Evolutionary conservation across 192 early-diverging fungal genomes (phyloP), one percentile per base, ranked within the genome.

Genomic region (Spinellus fusiger): DNA sequence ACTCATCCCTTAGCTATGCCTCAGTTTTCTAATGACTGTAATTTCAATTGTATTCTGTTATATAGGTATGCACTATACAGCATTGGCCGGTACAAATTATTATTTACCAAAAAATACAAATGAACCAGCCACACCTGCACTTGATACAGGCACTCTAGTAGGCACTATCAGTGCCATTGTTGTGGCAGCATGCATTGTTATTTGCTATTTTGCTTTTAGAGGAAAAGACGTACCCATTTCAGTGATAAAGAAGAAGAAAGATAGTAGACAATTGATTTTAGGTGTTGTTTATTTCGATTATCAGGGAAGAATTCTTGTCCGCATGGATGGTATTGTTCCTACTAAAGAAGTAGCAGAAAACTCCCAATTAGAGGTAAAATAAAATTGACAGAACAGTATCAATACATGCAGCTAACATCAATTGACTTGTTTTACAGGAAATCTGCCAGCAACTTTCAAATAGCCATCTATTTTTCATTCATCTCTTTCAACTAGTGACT

Each of bases 41-140:
- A 25, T n/a, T 25, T 26, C 47, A 0, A 12, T 33, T 33, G 44
- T 65, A 20, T 37, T 31, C 26, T 34, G 29, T 29, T 64, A 20
- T 33, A 35, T 51, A 67, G 75, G 67, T 4, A 70, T 73, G 66
- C 75, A 76, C 55, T 76, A 63, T 23, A 69, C 57, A 12, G 66
- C 66, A n/a, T 56, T 65, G 32, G 63, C 50, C 2, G 75, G 75
- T 0, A 76, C 75, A 15, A 29, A 44, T 18, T 76, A 73, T 64
- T 66, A 58, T 20, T 35, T 25, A 8, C 38, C 52, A 4, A 47
- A 61, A 47, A 32, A 57, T 23, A 16, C 26, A 16, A 27, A 12
- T 15, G 37, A 22, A 33, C 64, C 67, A n/a, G 59, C 68, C 0
- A 33, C 34, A 16, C 61, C 65, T 13, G 23, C 27, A 22, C 27